A percentile compares a stretch with the other conserved stretches of the same genome.
These are phyloP conservation scores for Auricularia sp. DNA, from an alignment of 768 basidiomycete species.

Conservation along the genomic window DNA sequence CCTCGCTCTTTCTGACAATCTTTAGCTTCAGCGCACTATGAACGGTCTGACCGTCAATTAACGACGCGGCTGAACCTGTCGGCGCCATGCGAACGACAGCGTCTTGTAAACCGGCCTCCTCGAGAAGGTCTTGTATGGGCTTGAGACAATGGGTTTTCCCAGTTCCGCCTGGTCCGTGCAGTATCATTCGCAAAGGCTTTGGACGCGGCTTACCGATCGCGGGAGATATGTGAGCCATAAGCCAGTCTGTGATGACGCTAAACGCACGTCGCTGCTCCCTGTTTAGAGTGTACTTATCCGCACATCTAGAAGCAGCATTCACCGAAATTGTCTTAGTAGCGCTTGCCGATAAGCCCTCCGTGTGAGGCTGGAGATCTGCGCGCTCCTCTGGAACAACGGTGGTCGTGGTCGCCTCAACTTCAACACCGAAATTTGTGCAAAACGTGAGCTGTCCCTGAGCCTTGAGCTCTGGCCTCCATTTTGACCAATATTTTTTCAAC, in stretches of 20 bases:
- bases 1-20: slow-evolving; percentile 11
- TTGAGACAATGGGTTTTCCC: slow-evolving; percentile 25
- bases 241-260: not conserved
- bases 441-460: no score
- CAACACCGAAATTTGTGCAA: no score
- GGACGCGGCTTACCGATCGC: not conserved
- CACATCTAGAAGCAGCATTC: not conserved
- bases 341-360: no score
- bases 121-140: slow-evolving; percentile 18
- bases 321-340: slow-evolving; percentile 7
- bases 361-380: no score
- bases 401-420: no score
- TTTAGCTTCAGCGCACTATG: slow-evolving; percentile 18
- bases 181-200: slow-evolving; percentile 10
- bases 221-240: not conserved
- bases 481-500: no score
- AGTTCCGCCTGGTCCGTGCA: slow-evolving; percentile 25
- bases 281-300: no score
- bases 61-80: slow-evolving; percentile 22
- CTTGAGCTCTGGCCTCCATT: no score
- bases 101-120: slow-evolving; percentile 13
- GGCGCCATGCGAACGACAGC: slow-evolving; percentile 20
- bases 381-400: no score
- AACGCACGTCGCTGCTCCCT: not conserved
- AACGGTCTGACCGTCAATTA: slow-evolving; percentile 23